Conservation (phyloP, 2,329 filamentous ascomycete species). For the Ophiosphaerella korrae region DNA sequence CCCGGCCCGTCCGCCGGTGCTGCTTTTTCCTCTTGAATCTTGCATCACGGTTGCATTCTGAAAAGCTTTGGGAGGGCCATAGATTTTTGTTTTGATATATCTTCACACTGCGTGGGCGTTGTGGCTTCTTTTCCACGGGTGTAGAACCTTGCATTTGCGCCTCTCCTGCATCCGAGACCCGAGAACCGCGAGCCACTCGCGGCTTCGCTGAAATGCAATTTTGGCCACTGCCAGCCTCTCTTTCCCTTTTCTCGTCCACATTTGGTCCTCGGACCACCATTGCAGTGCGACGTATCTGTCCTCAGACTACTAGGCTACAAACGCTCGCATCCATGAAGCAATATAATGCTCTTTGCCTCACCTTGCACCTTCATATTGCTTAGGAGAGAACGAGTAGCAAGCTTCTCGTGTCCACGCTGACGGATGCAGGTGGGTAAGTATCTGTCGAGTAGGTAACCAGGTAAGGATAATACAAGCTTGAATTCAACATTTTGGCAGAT, state of each 20-base stretch:
- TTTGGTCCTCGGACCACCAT: background rate
- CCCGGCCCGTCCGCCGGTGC: background rate
- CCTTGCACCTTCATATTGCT: too few relatives aligned
- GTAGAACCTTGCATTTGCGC: conserved; percentile 40
- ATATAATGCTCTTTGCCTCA: too few relatives aligned
- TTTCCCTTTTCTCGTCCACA: background rate
- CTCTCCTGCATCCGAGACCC: conserved; percentile 27
- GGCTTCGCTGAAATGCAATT: conserved; percentile 34
- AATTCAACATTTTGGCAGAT: too few relatives aligned
- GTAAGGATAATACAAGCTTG: too few relatives aligned
- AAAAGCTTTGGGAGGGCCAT: conserved; percentile 37
- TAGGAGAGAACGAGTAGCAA: too few relatives aligned
- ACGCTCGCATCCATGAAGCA: too few relatives aligned
- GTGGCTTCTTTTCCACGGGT: conserved; percentile 36
- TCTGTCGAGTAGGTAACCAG: too few relatives aligned
- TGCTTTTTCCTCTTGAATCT: conserved; percentile 27
- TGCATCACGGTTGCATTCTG: conserved; percentile 34
- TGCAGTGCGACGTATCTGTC: too few relatives aligned
- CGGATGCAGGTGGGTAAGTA: too few relatives aligned
- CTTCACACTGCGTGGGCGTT: conserved; percentile 31
- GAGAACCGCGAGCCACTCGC: conserved; percentile 25
- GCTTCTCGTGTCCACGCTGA: too few relatives aligned
- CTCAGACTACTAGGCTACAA: too few relatives aligned
- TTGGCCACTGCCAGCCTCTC: conserved; percentile 21
- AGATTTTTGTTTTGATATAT: conserved; percentile 17